Evolutionary conservation across 345 rosid genomes (phyloP).

Genomic region (Rhizophora mangle): DNA sequence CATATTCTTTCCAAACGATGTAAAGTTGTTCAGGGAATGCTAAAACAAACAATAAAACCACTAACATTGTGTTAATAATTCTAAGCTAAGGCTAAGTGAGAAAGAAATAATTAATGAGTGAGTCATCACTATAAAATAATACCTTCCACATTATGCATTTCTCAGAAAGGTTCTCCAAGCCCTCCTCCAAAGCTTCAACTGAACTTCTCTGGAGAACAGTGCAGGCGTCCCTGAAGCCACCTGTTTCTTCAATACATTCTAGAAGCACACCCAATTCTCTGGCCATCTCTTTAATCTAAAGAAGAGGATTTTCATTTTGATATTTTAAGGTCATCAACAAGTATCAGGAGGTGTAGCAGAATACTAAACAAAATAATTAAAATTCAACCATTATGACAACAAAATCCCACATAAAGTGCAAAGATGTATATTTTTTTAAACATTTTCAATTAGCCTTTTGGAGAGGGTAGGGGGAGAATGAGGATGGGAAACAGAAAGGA

Average conservation of each 20-base stretch:
- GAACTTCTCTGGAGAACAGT: slow-evolving; percentile 50
- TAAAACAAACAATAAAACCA: slow-evolving; percentile 14
- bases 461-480: too few species aligned
- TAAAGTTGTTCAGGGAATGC: background rate
- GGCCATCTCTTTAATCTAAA: slow-evolving; percentile 78
- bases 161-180: slow-evolving; percentile 51
- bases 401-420: too few species aligned
- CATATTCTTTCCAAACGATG: background rate
- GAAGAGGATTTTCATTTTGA: slow-evolving; percentile 5
- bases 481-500: too few species aligned
- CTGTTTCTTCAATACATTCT: slow-evolving; percentile 63
- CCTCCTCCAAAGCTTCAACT: slow-evolving; percentile 69
- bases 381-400: too few species aligned
- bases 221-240: slow-evolving; percentile 84
- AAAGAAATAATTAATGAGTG: background rate
- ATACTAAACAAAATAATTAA: too few species aligned
- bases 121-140: slow-evolving; percentile 12
- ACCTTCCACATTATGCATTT: slow-evolving; percentile 74
- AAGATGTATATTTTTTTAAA: too few species aligned
- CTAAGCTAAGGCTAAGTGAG: slow-evolving; percentile 3
- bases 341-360: slow-evolving; percentile 1
- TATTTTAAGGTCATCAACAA: slow-evolving; percentile 1
- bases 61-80: slow-evolving; percentile 9
- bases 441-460: too few species aligned
- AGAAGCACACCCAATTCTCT: slow-evolving; percentile 73